Evolutionary conservation across 2,329 filamentous ascomycete species (phyloP), one percentile per base, ranked within the genome.

Genomic region (Penicillium rolfsii): DNA sequence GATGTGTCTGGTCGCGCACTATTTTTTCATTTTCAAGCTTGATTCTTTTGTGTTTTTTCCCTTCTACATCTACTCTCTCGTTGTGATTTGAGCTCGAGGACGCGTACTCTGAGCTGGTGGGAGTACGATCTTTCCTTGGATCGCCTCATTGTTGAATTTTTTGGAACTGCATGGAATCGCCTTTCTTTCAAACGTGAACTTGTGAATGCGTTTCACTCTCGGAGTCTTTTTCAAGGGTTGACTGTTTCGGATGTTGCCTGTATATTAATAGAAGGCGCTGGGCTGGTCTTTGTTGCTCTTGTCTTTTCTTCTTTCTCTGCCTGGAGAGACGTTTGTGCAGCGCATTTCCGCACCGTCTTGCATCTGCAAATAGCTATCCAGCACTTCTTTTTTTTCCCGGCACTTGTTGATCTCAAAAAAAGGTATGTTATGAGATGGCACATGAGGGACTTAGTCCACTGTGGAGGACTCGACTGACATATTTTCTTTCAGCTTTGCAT

Each of bases 201-300:
- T 30, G 28, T 50, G n/a, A n/a, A 40, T 19, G 35, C 33, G 24
- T 24, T 12, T 52, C 26, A 33, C 30, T 4, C 30, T 28, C 48
- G 48, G 26, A 52, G 48, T 36, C 35, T 24, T 35, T 53, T 53
- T 45, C 33, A 16, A 24, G 43, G 52, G 28, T 41, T 22, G 30
- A 52, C 57, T 57, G 46, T 52, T 41, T 40, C 50, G 36, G 35
- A 36, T 28, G 22, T 40, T 40, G 50, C n/a, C 48, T 48, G 53
- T n/a, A 52, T 65, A 65, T 65, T 62, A 62, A 59, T 68, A 66
- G 59, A 58, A 54, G 5, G 43, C 33, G 48, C 60, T 59, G 57
- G 36, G 38, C 60, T 60, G 60, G 36, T 64, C 50, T 53, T 53
- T 53, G 57, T 55, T 33, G 11, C 19, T 33, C 30, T 33, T 33